phyloP scores from a whole-genome alignment of 1,284 basidiomycete species.

The Leucoagaricus sp. region DNA sequence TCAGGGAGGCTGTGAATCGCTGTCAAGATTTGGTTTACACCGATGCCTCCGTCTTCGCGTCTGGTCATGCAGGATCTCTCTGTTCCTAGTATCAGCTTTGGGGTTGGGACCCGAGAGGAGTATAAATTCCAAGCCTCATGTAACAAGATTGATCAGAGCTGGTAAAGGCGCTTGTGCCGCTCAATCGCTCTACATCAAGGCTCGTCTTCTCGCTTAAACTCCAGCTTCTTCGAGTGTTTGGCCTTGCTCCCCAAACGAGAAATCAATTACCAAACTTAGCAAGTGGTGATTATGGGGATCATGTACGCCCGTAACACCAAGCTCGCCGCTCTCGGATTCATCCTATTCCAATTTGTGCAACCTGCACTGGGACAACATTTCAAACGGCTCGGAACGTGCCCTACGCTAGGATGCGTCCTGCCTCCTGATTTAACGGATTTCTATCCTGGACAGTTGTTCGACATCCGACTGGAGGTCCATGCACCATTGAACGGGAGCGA shows the following conservation, averaged over 20 bases:
- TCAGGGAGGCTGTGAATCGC: neutral
- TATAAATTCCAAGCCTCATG: too few relatives aligned
- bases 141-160: too few relatives aligned
- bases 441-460: slow-evolving; percentile 41
- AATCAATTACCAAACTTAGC: neutral
- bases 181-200: too few relatives aligned
- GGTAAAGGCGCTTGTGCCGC: too few relatives aligned
- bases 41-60: too few relatives aligned
- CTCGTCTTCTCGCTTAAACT: too few relatives aligned
- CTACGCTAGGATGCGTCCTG: slow-evolving; percentile 41
- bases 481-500: slow-evolving; percentile 42
- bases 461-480: slow-evolving; percentile 42
- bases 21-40: neutral
- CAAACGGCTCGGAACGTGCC: slow-evolving; percentile 40
- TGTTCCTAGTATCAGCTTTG: too few relatives aligned
- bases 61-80: too few relatives aligned
- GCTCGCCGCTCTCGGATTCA: neutral
- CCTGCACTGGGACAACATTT: slow-evolving; percentile 31
- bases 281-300: neutral
- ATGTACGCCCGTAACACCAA: neutral
- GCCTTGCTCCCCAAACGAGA: neutral
- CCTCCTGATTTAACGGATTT: slow-evolving; percentile 46
- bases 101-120: too few relatives aligned
- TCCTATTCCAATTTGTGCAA: slow-evolving; percentile 12
- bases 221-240: too few relatives aligned